Evolutionary conservation across 768 basidiomycete genomes (phyloP).

Genomic region (Rubroboletus pulcherrimus): DNA sequence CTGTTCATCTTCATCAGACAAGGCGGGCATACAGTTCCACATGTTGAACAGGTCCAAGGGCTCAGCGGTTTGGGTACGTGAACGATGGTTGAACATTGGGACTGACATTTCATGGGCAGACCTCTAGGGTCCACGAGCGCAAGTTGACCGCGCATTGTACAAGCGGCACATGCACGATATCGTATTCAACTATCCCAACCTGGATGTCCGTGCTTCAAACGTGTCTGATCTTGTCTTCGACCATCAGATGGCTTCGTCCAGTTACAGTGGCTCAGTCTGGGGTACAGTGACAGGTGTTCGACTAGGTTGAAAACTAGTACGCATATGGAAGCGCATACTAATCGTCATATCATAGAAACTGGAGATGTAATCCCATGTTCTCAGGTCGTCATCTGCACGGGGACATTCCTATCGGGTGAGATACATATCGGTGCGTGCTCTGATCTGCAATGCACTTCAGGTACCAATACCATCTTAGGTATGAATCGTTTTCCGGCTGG

Average conservation of each 20-base stretch:
- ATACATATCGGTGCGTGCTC: slow-evolving; percentile 71
- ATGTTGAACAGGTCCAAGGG: slow-evolving; percentile 84
- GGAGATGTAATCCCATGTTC: slow-evolving; percentile 75
- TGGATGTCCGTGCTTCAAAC: slow-evolving; percentile 67
- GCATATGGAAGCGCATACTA: background rate
- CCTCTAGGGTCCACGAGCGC: slow-evolving; percentile 80
- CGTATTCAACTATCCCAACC: slow-evolving; percentile 60
- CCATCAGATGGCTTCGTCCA: slow-evolving; percentile 30
- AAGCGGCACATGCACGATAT: slow-evolving; percentile 76
- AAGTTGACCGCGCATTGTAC: slow-evolving; percentile 83
- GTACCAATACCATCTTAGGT: slow-evolving; percentile 35
- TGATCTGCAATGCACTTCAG: background rate
- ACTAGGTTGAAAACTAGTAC: slow-evolving; percentile 45
- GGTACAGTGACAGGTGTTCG: slow-evolving; percentile 61
- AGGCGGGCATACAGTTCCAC: slow-evolving; percentile 85
- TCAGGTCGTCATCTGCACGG: slow-evolving; percentile 84
- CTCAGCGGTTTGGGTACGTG: slow-evolving; percentile 79
- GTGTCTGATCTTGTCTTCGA: slow-evolving; percentile 78
- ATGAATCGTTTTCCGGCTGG: slow-evolving; percentile 77
- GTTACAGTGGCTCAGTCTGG: slow-evolving; percentile 34
- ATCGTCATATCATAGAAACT: slow-evolving; percentile 44
- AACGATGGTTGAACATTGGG: no score
- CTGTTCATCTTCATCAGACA: slow-evolving; percentile 46
- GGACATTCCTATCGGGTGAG: slow-evolving; percentile 88
- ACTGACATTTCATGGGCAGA: background rate